Conservation (phyloP, 805 yeast species). For the Yueomyces sinensis region DNA sequence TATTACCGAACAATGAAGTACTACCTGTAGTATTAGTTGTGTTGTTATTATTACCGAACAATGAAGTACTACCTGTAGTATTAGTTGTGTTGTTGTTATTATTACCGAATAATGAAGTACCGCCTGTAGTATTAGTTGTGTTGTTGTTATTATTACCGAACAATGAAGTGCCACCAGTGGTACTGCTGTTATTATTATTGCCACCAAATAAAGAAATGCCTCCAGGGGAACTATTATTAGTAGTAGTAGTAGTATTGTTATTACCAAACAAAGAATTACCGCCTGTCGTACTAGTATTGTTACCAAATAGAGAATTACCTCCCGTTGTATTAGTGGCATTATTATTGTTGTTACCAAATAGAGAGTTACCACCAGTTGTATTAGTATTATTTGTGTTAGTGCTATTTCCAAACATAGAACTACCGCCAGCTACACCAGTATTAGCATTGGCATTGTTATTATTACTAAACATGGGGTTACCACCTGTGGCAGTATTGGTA, state of each 20-base stretch:
- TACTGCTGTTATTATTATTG: constrained; percentile 4
- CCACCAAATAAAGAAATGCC: not conserved
- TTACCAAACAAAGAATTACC: constrained; percentile 14
- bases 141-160: too few relatives aligned
- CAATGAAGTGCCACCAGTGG: constrained; percentile 15
- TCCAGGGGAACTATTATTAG: not conserved
- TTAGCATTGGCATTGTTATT: too few relatives aligned
- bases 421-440: not conserved
- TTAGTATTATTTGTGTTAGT: constrained; percentile 7
- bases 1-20: too few relatives aligned
- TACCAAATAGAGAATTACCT: not conserved
- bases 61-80: too few relatives aligned
- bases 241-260: constrained; percentile 1
- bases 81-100: too few relatives aligned
- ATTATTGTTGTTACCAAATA: constrained; percentile 23
- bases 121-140: too few relatives aligned
- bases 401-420: not conserved
- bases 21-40: too few relatives aligned
- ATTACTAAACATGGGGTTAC: constrained; percentile 13
- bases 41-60: too few relatives aligned
- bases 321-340: constrained; percentile 1
- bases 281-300: constrained; percentile 13
- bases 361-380: constrained; percentile 18
- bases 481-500: constrained; percentile 12
- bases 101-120: too few relatives aligned